Conservation (phyloP, 768 basidiomycete genomes). For the Cystofilobasidium macerans region DNA sequence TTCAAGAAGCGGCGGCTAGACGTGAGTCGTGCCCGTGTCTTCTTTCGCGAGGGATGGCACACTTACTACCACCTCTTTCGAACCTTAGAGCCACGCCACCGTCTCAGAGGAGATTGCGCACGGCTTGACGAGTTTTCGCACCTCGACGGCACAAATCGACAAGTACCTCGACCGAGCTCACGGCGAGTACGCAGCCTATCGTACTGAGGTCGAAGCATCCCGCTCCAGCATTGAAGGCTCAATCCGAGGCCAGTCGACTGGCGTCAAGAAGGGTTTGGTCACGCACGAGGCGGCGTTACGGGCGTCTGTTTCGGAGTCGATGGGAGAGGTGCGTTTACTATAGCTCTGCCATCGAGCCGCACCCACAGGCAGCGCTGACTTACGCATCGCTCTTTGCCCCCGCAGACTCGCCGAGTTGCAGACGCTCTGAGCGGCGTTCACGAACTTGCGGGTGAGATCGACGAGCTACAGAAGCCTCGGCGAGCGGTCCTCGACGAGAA, state of each 20-base stretch:
- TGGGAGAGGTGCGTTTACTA: neutral
- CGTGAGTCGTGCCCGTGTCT: neutral
- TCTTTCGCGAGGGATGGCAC: no score
- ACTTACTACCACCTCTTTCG: neutral
- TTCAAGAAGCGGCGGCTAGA: neutral
- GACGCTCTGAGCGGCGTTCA: slow-evolving; percentile 2
- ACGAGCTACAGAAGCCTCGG: neutral
- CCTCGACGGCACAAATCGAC: neutral
- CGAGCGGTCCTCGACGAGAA: neutral
- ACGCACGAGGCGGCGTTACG: neutral
- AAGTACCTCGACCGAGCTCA: slow-evolving; percentile 1
- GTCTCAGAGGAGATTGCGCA: no score
- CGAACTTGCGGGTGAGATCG: neutral
- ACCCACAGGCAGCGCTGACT: no score
- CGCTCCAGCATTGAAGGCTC: neutral
- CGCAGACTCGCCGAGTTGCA: neutral
- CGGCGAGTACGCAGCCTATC: neutral
- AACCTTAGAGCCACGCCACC: neutral
- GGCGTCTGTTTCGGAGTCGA: neutral
- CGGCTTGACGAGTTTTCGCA: neutral
- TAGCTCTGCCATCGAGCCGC: no score
- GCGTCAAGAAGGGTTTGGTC: neutral
- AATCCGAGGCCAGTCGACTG: neutral
- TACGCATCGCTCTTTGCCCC: no score
- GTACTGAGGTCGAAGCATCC: neutral